These are phyloP conservation scores for Stagonosporopsis rhizophila DNA, from an alignment of 2,329 filamentous ascomycete genomes.

Conservation along the genomic window DNA sequence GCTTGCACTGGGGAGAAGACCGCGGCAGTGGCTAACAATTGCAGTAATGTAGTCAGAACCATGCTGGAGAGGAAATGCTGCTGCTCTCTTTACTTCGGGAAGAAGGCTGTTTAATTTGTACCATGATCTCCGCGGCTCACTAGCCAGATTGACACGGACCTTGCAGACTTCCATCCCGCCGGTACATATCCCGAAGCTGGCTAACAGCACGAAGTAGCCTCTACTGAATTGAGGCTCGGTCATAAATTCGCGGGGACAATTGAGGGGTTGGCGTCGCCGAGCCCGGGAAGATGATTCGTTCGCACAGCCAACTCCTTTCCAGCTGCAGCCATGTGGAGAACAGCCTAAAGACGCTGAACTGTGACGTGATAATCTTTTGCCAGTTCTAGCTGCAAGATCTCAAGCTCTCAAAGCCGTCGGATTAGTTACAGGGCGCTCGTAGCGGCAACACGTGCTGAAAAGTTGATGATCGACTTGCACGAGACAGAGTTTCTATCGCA, in stretches of 20 bases:
- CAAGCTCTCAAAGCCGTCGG: too few species aligned
- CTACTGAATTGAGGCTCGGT: conserved; percentile 23
- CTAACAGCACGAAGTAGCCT: conserved; percentile 2
- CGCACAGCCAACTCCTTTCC: conserved; percentile 27
- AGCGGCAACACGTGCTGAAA: not conserved
- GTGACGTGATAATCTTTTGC: not conserved
- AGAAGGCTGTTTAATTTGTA: conserved; percentile 27
- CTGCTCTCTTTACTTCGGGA: not conserved
- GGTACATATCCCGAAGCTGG: conserved; percentile 11
- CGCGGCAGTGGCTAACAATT: conserved; percentile 30
- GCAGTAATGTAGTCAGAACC: conserved; percentile 19
- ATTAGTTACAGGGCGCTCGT: too few species aligned
- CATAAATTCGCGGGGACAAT: conserved; percentile 20
- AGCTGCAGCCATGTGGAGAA: conserved; percentile 5
- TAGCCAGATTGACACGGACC: conserved; percentile 9
- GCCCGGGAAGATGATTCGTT: conserved; percentile 20
- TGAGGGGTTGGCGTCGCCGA: conserved; percentile 24
- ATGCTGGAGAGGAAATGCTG: conserved; percentile 16
- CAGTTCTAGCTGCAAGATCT: not conserved
- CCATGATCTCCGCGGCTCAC: not conserved
- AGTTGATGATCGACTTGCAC: not conserved
- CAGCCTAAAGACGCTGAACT: conserved; percentile 10
- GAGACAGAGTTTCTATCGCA: not conserved
- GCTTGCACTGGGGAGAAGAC: conserved; percentile 28
- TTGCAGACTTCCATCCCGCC: conserved; percentile 23